phyloP scores from a whole-genome alignment of 1,139 yeast species.

The Blastobotrys serpentis region DNA sequence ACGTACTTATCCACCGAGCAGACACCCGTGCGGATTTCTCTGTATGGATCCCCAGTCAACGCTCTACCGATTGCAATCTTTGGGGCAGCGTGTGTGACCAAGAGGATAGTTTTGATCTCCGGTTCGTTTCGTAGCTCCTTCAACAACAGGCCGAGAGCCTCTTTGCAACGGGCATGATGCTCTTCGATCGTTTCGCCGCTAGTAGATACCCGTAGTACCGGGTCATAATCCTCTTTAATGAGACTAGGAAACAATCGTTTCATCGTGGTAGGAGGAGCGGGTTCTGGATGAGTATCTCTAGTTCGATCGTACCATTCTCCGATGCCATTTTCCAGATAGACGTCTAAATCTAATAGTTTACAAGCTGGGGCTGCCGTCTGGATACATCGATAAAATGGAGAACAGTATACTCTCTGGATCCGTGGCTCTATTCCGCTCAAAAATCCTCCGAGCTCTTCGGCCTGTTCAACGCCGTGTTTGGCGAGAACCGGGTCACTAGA shows the following conservation, averaged over 20 bases:
- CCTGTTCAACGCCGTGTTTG: conserved; percentile 76
- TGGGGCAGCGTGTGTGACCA: conserved; percentile 83
- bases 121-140: conserved; percentile 52
- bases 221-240: conserved; percentile 42
- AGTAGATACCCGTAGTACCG: conserved; percentile 54
- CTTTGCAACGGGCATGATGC: conserved; percentile 54
- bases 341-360: conserved; percentile 51
- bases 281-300: conserved; percentile 32
- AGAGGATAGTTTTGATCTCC: conserved; percentile 52
- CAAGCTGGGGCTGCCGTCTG: conserved; percentile 79
- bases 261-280: conserved; percentile 55
- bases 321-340: conserved; percentile 67
- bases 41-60: conserved; percentile 50
- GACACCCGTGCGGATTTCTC: conserved; percentile 53
- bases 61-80: conserved; percentile 77
- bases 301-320: conserved; percentile 43
- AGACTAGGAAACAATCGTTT: conserved; percentile 49
- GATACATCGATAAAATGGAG: conserved; percentile 89
- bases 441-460: conserved; percentile 65
- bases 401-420: conserved; percentile 64
- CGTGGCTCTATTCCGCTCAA: conserved; percentile 43
- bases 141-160: conserved; percentile 53
- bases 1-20: conserved; percentile 59
- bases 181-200: conserved; percentile 68
- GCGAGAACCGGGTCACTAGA: conserved; percentile 81